phyloP scores from a whole-genome alignment of 1,139 yeast species.

The Suhomyces coccinellae region DNA sequence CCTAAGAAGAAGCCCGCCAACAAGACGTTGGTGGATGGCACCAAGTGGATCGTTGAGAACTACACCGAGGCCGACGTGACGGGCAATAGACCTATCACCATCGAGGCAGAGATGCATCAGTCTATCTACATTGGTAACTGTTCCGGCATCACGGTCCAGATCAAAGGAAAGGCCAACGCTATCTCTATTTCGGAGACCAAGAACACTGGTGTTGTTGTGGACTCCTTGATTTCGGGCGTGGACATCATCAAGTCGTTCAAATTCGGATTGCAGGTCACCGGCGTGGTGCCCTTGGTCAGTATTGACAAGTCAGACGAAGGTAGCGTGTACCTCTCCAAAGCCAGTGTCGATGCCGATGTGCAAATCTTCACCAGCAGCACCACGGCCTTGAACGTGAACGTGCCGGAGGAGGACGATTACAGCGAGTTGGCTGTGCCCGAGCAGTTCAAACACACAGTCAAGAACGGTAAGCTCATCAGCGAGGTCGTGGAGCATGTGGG shows the following conservation, averaged over 20 bases:
- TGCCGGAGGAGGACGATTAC: constrained; percentile 68
- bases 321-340: constrained; percentile 71
- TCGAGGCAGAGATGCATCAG: constrained; percentile 84
- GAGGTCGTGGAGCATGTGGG: constrained; percentile 53
- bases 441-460: constrained; percentile 67
- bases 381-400: constrained; percentile 79
- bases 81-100: constrained; percentile 52
- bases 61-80: constrained; percentile 51
- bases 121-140: constrained; percentile 88
- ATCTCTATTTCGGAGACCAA: constrained; percentile 74
- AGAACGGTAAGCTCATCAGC: constrained; percentile 41
- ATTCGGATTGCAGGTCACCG: constrained; percentile 84
- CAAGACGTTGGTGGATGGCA: constrained; percentile 78
- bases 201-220: constrained; percentile 75
- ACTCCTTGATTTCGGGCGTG: constrained; percentile 81
- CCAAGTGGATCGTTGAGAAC: constrained; percentile 84
- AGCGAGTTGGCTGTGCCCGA: constrained; percentile 84
- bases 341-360: constrained; percentile 63
- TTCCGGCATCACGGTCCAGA: constrained; percentile 67
- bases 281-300: constrained; percentile 75
- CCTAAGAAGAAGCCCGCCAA: constrained; percentile 64
- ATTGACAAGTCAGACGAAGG: constrained; percentile 91
- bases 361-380: constrained; percentile 78
- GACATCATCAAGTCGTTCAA: constrained; percentile 81
- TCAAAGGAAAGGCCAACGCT: constrained; percentile 91